Evolutionary conservation across 139 green algal species (phyloP).

Genomic region (Mesotaenium endlicherianum): DNA sequence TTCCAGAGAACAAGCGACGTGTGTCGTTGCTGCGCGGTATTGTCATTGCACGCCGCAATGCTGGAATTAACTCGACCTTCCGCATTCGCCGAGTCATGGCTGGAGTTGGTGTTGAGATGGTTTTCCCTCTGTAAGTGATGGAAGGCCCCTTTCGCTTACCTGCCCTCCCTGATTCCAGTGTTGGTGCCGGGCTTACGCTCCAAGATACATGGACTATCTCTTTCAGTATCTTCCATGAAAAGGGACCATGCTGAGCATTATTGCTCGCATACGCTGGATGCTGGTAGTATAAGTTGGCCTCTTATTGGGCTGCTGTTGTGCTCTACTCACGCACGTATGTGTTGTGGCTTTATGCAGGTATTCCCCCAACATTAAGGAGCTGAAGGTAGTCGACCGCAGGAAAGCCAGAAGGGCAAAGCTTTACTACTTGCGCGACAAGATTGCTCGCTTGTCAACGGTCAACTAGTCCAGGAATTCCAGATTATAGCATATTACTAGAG

Average conservation of each 20-base stretch:
- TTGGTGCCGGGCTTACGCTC: not conserved
- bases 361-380: constrained; percentile 53
- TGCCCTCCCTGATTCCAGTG: not conserved
- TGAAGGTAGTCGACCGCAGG: constrained; percentile 44
- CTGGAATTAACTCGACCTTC: constrained; percentile 44
- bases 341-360: constrained; percentile 14
- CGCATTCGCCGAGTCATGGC: constrained; percentile 35
- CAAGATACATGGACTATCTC: not conserved
- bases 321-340: not conserved
- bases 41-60: constrained; percentile 35
- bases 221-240: not conserved
- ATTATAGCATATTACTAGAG: too few species aligned
- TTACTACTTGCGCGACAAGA: constrained; percentile 55
- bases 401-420: constrained; percentile 50
- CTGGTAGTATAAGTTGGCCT: too few species aligned
- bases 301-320: not conserved
- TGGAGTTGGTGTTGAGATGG: constrained; percentile 44
- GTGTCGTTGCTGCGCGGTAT: constrained; percentile 40
- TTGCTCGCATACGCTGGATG: too few species aligned
- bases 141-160: too few species aligned
- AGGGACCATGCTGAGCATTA: too few species aligned
- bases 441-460: constrained; percentile 27
- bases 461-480: too few species aligned
- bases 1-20: constrained; percentile 47
- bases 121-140: constrained; percentile 44